Evolutionary conservation across 208 protist genomes (phyloP).

Genomic region (Leishmania gerbilli): DNA sequence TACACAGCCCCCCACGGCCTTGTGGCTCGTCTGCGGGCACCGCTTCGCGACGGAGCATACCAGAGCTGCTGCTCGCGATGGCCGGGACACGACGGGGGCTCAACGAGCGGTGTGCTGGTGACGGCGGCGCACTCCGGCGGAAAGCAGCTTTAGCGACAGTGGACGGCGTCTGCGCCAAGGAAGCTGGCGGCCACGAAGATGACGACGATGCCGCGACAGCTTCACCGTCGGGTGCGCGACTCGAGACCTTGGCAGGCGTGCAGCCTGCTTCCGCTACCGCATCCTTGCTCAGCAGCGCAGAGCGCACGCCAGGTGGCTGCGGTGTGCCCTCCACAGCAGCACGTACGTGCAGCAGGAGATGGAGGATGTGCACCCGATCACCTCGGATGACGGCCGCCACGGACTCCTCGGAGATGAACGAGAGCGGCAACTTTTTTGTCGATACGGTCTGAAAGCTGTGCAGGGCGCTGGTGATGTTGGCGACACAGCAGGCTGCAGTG

Average conservation of each 20-base stretch:
- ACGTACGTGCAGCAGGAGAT: conserved; percentile 36
- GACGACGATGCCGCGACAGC: not conserved
- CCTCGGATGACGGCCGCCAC: conserved; percentile 49
- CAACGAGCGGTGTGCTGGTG: not conserved
- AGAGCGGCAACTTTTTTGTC: conserved; percentile 1
- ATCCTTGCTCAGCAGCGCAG: not conserved
- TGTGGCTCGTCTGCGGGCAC: not conserved
- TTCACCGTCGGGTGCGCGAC: conserved; percentile 16
- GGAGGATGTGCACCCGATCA: conserved; percentile 46
- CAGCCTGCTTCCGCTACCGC: not conserved
- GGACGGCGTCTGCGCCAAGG: conserved; percentile 2
- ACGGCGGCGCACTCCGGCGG: not conserved
- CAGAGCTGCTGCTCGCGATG: not conserved
- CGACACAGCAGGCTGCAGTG: conserved; percentile 49
- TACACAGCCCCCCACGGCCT: conserved; percentile 11
- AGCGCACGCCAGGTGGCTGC: not conserved
- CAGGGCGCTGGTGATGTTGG: conserved; percentile 53
- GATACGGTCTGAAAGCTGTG: conserved; percentile 24
- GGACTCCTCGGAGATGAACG: conserved; percentile 16
- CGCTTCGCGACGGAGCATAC: not conserved
- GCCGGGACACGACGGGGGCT: too few relatives aligned
- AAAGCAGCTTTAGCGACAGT: not conserved
- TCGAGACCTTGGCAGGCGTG: conserved; percentile 5
- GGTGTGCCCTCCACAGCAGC: conserved; percentile 9
- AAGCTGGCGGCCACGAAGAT: not conserved